phyloP scores from a whole-genome alignment of 768 basidiomycete genomes.

The Austroboletus eburneus region DNA sequence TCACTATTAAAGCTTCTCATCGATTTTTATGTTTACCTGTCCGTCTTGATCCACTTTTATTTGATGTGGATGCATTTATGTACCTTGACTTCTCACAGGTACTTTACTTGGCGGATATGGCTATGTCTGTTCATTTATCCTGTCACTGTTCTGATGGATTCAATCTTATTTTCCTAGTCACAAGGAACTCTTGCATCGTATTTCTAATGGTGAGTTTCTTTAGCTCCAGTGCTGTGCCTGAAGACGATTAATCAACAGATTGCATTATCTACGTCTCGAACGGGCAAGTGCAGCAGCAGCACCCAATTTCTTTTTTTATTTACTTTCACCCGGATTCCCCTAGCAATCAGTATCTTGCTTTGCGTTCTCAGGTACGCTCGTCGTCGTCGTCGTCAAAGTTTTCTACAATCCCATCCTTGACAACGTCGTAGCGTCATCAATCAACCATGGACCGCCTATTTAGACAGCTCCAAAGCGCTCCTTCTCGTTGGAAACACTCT shows the following conservation, averaged over 20 bases:
- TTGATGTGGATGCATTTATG: background rate
- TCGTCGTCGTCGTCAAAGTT: background rate
- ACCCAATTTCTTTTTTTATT: background rate
- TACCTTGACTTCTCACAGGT: slow-evolving; percentile 6
- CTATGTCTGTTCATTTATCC: slow-evolving; percentile 14
- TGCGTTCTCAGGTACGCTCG: slow-evolving; percentile 15
- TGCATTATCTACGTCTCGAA: slow-evolving; percentile 17
- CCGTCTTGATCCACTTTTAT: background rate
- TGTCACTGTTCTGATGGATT: background rate
- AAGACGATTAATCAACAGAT: slow-evolving; percentile 5
- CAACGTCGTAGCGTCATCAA: slow-evolving; percentile 9
- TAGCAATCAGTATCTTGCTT: slow-evolving; percentile 15
- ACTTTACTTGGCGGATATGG: slow-evolving; percentile 31
- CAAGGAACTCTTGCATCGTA: slow-evolving; percentile 11
- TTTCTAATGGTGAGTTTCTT: slow-evolving; percentile 16
- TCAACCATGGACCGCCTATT: slow-evolving; percentile 13
- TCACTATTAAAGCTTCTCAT: slow-evolving; percentile 17
- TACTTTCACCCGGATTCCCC: background rate
- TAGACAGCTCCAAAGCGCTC: background rate
- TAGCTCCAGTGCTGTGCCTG: background rate
- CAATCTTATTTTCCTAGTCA: slow-evolving; percentile 13
- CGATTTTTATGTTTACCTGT: slow-evolving; percentile 27
- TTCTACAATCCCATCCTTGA: background rate
- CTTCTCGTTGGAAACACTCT: slow-evolving; percentile 21
- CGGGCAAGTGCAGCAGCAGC: slow-evolving; percentile 7